Base-by-base conservation (phyloP, 164 flowering plant genomes). In the Liriodendron chinense region DNA sequence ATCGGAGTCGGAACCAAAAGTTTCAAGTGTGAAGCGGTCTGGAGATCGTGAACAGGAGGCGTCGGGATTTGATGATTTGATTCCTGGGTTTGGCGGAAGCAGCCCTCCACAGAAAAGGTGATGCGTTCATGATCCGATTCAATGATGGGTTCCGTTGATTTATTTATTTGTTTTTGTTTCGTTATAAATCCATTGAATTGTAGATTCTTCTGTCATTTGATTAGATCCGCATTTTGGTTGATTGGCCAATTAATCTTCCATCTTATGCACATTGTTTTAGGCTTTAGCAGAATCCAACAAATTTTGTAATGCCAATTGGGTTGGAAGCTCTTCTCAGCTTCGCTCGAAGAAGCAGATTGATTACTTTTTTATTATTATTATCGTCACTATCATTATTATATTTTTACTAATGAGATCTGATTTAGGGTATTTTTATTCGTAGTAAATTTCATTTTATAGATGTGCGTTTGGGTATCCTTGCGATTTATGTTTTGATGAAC, bases 11-110 rank as follows among this genome's bases (percentile, higher is more conserved):
- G 80, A 74, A 47, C 59, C 65, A 20, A 79, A 73, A 49, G 75
- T 76, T 78, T 69, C 78, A 9, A 76, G 75, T 61, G 74, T 72
- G 57, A 73, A 71, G 65, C 76, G 74, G 62, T 63, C 74, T n/a
- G 76, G 74, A 3, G 82, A 69, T 21, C 69, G 68, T 20, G 80
- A 72, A 75, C 78, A 80, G 73, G 81, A 65, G 71, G 74, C 26
- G 14, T 72, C 85, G 18, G 85, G 71, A 68, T 83, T 92, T 47
- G 94, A 90, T 72, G 90, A 88, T 81, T 82, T 89, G 80, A 7
- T 88, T 21, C 85, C 88, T 26, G 91, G 89, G 48, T 86, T 89
- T 75, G 84, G 87, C 59, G 82, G 77, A n/a, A 76, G 76, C 43
- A 83, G 79, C 70, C 80, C 87, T 22, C 57, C 84, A 1, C 72